Percentiles rank a stretch among this genome's conserved stretches.
These are phyloP conservation scores for Harringtonia lauricola DNA, from an alignment of 2,329 filamentous ascomycete species.

Conservation along the genomic window DNA sequence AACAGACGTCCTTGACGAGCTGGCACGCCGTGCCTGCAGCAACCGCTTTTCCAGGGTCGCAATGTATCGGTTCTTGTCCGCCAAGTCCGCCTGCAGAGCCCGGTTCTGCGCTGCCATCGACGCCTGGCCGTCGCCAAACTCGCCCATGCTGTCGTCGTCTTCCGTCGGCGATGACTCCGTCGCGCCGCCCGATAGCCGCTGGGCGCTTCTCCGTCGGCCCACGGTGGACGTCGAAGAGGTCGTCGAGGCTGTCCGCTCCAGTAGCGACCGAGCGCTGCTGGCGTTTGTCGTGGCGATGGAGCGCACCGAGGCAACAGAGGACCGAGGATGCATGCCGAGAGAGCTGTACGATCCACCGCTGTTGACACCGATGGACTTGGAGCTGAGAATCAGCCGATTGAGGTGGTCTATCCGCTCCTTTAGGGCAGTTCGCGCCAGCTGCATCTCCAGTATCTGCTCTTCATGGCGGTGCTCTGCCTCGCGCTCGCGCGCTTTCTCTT, in stretches of 20 bases:
- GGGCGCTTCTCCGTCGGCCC: slow-evolving; percentile 37
- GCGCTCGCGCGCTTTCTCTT: slow-evolving; percentile 62
- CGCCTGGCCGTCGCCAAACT: slow-evolving; percentile 78
- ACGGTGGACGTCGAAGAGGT: slow-evolving; percentile 52
- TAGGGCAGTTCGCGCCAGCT: slow-evolving; percentile 84
- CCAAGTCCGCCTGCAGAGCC: slow-evolving; percentile 86
- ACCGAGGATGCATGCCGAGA: slow-evolving; percentile 53
- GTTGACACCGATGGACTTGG: slow-evolving; percentile 92
- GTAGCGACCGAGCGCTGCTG: slow-evolving; percentile 25
- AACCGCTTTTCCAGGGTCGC: slow-evolving; percentile 85
- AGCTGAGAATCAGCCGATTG: slow-evolving; percentile 88
- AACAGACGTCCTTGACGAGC: slow-evolving; percentile 76
- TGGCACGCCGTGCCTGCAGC: slow-evolving; percentile 79
- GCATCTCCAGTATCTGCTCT: slow-evolving; percentile 98
- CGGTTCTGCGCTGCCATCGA: slow-evolving; percentile 75
- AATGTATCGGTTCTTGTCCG: slow-evolving; percentile 97
- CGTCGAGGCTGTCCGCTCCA: slow-evolving; percentile 57
- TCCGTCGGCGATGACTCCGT: slow-evolving; percentile 32
- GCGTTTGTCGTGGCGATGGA: slow-evolving; percentile 44
- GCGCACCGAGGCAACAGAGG: slow-evolving; percentile 38
- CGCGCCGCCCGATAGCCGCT: slow-evolving; percentile 25
- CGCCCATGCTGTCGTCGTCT: slow-evolving; percentile 62
- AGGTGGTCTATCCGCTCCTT: slow-evolving; percentile 97
- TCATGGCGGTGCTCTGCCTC: slow-evolving; percentile 82
- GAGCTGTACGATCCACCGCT: slow-evolving; percentile 60